These are phyloP conservation scores for Periconia sp. DNA, from an alignment of 2,329 filamentous ascomycete species.

Conservation along the genomic window DNA sequence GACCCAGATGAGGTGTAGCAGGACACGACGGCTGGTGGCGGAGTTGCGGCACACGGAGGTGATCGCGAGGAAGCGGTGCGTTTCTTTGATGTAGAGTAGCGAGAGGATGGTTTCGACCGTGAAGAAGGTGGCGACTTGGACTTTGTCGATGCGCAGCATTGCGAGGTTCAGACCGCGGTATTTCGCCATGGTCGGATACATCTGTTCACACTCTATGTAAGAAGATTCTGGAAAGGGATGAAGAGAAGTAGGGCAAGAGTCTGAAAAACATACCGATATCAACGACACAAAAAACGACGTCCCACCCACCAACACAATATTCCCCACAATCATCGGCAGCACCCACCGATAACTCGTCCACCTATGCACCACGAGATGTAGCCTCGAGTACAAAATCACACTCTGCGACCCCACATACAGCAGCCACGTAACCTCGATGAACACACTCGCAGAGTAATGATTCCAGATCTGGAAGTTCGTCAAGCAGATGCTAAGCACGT, in stretches of 20 bases:
- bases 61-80: slow-evolving; percentile 44
- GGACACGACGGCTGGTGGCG: slow-evolving; percentile 5
- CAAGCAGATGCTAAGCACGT: slow-evolving; percentile 44
- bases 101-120: slow-evolving; percentile 40
- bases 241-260: background rate
- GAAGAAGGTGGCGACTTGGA: slow-evolving; percentile 45
- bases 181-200: too few species aligned
- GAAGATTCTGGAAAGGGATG: too few species aligned
- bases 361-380: slow-evolving; percentile 58
- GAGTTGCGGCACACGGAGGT: slow-evolving; percentile 16
- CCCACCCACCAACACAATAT: slow-evolving; percentile 55
- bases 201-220: background rate
- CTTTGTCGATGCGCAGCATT: slow-evolving; percentile 26
- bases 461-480: slow-evolving; percentile 46
- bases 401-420: slow-evolving; percentile 61
- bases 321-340: slow-evolving; percentile 57
- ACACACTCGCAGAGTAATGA: slow-evolving; percentile 43
- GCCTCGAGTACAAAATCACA: slow-evolving; percentile 61
- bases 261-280: slow-evolving; percentile 43
- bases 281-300: slow-evolving; percentile 56
- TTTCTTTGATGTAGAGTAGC: slow-evolving; percentile 55
- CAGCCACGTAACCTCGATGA: slow-evolving; percentile 58
- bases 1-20: slow-evolving; percentile 39
- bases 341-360: slow-evolving; percentile 42
- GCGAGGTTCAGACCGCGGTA: too few species aligned